Conservation (phyloP, 2,329 filamentous ascomycete genomes). For the Verticillium longisporum region DNA sequence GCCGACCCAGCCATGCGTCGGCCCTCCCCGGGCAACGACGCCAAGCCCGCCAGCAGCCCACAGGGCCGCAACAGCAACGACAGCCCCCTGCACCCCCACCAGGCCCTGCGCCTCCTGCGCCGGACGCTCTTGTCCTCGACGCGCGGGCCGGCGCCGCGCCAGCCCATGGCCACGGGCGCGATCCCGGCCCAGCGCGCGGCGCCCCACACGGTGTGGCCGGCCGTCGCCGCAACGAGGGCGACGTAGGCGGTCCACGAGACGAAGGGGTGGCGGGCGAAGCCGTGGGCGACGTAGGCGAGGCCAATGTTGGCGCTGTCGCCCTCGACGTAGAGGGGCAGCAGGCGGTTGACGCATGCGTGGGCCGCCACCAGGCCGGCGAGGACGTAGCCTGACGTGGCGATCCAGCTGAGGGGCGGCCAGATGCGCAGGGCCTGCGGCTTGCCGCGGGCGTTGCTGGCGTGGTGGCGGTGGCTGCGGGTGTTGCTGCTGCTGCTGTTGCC, state of each 20-base stretch:
- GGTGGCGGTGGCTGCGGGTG: not conserved
- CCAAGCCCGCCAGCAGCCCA: slow-evolving; percentile 81
- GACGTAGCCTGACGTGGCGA: slow-evolving; percentile 65
- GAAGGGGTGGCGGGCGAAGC: slow-evolving; percentile 65
- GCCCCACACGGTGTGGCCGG: slow-evolving; percentile 78
- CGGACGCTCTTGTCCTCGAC: slow-evolving; percentile 42
- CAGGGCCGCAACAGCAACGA: slow-evolving; percentile 49
- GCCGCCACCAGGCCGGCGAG: slow-evolving; percentile 58
- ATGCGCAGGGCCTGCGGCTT: slow-evolving; percentile 20
- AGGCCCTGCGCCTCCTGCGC: slow-evolving; percentile 53
- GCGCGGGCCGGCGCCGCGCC: slow-evolving; percentile 32
- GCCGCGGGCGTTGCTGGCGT: not conserved
- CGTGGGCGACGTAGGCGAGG: slow-evolving; percentile 77
- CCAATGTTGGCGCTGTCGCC: slow-evolving; percentile 84
- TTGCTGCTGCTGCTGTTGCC: slow-evolving; percentile 3
- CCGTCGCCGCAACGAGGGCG: slow-evolving; percentile 59
- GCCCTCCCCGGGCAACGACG: slow-evolving; percentile 66
- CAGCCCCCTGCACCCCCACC: slow-evolving; percentile 65
- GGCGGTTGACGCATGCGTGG: slow-evolving; percentile 71
- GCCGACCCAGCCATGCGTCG: slow-evolving; percentile 70
- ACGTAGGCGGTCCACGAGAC: slow-evolving; percentile 64
- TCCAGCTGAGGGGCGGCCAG: slow-evolving; percentile 68
- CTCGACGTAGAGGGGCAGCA: slow-evolving; percentile 67
- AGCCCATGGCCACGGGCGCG: slow-evolving; percentile 49
- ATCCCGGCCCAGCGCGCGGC: slow-evolving; percentile 73